Evolutionary conservation across 1,139 yeast species (phyloP).

Genomic region (Komagataea norvegica): DNA sequence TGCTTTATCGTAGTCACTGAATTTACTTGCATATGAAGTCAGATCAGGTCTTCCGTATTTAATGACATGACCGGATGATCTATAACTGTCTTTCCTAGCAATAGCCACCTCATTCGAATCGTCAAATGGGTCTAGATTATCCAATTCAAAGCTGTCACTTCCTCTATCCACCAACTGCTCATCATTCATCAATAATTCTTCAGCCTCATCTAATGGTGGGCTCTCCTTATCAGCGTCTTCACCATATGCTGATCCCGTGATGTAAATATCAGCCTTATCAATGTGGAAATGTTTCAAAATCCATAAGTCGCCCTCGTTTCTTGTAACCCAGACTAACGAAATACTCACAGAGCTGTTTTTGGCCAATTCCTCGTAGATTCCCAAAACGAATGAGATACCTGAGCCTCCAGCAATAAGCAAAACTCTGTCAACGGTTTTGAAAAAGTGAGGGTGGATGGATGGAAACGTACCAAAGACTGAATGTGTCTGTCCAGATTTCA

Average conservation of each 20-base stretch:
- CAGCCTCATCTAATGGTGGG: conserved; percentile 11
- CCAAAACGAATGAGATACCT: conserved; percentile 77
- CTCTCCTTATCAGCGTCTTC: conserved; percentile 14
- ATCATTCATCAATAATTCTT: conserved; percentile 19
- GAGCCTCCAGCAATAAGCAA: conserved; percentile 79
- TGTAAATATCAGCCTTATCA: conserved; percentile 60
- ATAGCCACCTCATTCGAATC: conserved; percentile 10
- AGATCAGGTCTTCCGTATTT: conserved; percentile 41
- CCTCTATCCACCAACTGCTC: conserved; percentile 7
- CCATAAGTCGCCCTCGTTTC: conserved; percentile 71
- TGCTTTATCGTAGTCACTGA: conserved; percentile 18
- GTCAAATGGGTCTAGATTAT: conserved; percentile 22
- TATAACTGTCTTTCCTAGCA: conserved; percentile 1
- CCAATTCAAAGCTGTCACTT: conserved; percentile 21
- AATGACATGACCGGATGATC: conserved; percentile 1
- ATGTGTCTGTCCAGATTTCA: conserved; percentile 46
- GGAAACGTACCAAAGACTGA: conserved; percentile 70
- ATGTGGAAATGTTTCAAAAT: conserved; percentile 59
- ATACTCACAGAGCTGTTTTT: conserved; percentile 66
- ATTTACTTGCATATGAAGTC: conserved; percentile 26
- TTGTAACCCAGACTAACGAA: conserved; percentile 78
- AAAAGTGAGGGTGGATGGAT: conserved; percentile 39
- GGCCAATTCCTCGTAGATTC: conserved; percentile 65
- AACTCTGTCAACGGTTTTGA: conserved; percentile 44
- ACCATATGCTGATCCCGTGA: conserved; percentile 38